These are phyloP conservation scores for Anthracocystis walkeri DNA, from an alignment of 1,284 basidiomycete species.

Conservation along the genomic window DNA sequence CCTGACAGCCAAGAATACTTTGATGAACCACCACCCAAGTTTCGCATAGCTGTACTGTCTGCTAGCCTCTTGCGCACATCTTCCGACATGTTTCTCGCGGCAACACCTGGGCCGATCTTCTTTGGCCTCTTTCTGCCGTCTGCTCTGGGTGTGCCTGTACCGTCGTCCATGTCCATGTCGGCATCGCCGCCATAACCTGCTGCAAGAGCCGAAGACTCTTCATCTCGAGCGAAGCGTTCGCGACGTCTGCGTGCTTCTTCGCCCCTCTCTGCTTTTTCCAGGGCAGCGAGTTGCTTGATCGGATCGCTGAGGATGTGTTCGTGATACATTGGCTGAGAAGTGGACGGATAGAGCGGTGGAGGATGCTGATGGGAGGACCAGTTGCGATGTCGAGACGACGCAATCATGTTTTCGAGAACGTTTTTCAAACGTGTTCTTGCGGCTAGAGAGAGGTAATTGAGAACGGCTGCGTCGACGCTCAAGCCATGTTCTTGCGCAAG, in stretches of 20 bases:
- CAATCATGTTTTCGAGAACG: constrained; percentile 65
- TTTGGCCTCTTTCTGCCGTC: constrained; percentile 53
- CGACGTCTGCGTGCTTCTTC: constrained; percentile 61
- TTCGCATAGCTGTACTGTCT: constrained; percentile 67
- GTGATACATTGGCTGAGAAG: constrained; percentile 58
- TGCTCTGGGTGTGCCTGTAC: constrained; percentile 28
- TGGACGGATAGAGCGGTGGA: constrained; percentile 51
- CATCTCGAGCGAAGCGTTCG: constrained; percentile 58
- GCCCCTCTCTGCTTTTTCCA: constrained; percentile 66
- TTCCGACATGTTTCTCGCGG: constrained; percentile 65
- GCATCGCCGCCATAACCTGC: constrained; percentile 27
- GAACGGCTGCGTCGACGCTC: constrained; percentile 64
- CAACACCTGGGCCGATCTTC: constrained; percentile 53
- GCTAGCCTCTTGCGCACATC: constrained; percentile 66
- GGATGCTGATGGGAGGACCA: constrained; percentile 65
- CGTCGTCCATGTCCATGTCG: constrained; percentile 47
- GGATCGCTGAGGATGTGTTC: constrained; percentile 62
- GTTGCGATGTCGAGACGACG: constrained; percentile 62
- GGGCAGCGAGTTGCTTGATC: constrained; percentile 59
- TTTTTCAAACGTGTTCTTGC: constrained; percentile 64
- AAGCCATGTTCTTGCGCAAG: constrained; percentile 59
- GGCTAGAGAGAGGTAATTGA: constrained; percentile 66
- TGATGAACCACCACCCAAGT: constrained; percentile 54
- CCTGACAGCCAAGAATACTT: constrained; percentile 61
- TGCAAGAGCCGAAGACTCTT: constrained; percentile 53